Conservation (phyloP, 805 yeast species). For the Candida bentonensis region DNA sequence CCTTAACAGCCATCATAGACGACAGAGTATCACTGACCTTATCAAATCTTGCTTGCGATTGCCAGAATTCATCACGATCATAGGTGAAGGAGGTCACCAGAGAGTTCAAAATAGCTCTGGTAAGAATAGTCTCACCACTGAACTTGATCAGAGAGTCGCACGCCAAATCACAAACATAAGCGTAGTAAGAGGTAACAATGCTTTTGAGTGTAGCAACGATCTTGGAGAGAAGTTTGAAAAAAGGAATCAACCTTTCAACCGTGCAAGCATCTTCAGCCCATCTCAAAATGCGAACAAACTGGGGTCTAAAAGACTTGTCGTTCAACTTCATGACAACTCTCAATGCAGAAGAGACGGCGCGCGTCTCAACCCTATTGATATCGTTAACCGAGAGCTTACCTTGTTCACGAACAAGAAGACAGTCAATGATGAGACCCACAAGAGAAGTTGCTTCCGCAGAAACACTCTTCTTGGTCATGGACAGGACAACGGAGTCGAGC, state of each 20-base stretch:
- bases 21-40: constrained; percentile 48
- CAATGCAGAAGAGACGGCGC: constrained; percentile 60
- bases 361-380: constrained; percentile 65
- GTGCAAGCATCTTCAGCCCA: constrained; percentile 69
- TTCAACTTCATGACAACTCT: constrained; percentile 77
- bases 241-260: constrained; percentile 47
- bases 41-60: constrained; percentile 71
- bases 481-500: constrained; percentile 51
- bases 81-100: constrained; percentile 69
- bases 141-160: constrained; percentile 27
- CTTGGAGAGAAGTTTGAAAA: constrained; percentile 75
- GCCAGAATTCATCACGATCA: constrained; percentile 94
- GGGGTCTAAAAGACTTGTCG: constrained; percentile 85
- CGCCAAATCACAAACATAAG: constrained; percentile 71
- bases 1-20: constrained; percentile 41
- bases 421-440: constrained; percentile 49
- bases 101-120: constrained; percentile 61
- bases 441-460: constrained; percentile 54
- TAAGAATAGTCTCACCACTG: constrained; percentile 36
- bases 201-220: constrained; percentile 74
- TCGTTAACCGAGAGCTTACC: constrained; percentile 54
- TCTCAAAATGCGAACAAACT: constrained; percentile 70
- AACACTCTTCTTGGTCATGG: constrained; percentile 60
- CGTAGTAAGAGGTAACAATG: constrained; percentile 76
- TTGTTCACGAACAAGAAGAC: constrained; percentile 57